phyloP scores from a whole-genome alignment of 2,329 filamentous ascomycete genomes.

The Endocalyx cinctus region DNA sequence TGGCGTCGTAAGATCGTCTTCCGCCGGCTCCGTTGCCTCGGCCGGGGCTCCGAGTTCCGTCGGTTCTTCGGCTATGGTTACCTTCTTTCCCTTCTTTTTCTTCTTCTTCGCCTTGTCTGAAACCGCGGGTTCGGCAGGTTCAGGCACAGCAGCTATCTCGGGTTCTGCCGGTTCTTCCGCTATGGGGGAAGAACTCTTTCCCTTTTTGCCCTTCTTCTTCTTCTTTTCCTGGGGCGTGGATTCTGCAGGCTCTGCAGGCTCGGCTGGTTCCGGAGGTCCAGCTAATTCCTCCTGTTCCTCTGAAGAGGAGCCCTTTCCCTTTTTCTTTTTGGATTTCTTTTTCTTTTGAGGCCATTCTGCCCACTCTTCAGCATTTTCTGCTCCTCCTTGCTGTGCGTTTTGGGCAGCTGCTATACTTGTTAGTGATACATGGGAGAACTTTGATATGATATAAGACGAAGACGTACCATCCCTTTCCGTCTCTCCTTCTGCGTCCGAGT shows the following conservation, averaged over 20 bases:
- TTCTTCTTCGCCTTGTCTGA: conserved; percentile 11
- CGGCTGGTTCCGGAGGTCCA: no score
- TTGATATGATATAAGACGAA: conserved; percentile 8
- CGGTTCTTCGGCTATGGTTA: not conserved
- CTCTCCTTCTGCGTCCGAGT: conserved; percentile 15
- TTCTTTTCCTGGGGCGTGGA: not conserved
- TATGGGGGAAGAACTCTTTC: no score
- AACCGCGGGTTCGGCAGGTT: no score
- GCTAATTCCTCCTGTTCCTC: no score
- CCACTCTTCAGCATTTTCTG: no score
- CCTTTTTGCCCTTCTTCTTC: conserved; percentile 1
- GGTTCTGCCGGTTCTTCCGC: not conserved
- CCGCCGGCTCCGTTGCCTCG: conserved; percentile 3
- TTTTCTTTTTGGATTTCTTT: conserved; percentile 14
- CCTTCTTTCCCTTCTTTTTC: conserved; percentile 5
- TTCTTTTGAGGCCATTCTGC: conserved; percentile 4
- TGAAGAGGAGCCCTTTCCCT: conserved; percentile 6
- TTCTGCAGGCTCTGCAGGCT: conserved; percentile 1
- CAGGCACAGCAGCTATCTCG: not conserved
- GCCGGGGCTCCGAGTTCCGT: not conserved
- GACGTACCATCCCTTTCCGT: conserved; percentile 20
- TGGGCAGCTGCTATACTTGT: not conserved
- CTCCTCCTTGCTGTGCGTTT: not conserved
- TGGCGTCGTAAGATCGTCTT: conserved; percentile 2
- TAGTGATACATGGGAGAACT: conserved; percentile 3